phyloP scores from a whole-genome alignment of 1,284 basidiomycete species.

The Moniliella sp. region DNA sequence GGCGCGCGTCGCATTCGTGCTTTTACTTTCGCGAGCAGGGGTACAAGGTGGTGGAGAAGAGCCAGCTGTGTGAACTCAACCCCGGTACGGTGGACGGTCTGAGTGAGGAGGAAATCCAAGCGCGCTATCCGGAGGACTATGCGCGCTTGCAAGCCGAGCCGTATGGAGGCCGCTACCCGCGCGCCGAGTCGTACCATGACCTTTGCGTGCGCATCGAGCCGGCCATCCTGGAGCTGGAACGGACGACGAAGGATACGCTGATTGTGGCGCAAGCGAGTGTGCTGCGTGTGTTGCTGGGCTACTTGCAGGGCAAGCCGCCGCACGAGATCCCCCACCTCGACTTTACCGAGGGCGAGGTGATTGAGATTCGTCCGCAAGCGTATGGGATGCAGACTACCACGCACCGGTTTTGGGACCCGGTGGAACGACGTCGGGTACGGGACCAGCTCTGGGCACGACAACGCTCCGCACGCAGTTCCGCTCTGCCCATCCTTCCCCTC shows the following conservation, averaged over 20 bases:
- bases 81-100: conserved; percentile 63
- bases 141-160: conserved; percentile 74
- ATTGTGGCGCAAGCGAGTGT: conserved; percentile 66
- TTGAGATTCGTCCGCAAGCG: conserved; percentile 27
- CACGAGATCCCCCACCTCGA: conserved; percentile 89
- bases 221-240: conserved; percentile 59
- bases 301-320: conserved; percentile 64
- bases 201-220: conserved; percentile 46
- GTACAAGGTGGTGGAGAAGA: conserved; percentile 60
- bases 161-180: conserved; percentile 53
- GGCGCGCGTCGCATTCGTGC: conserved; percentile 77
- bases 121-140: conserved; percentile 81
- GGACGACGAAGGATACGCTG: conserved; percentile 50
- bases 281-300: conserved; percentile 60
- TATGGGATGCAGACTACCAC: conserved; percentile 26
- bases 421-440: conserved; percentile 13
- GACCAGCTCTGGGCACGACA: conserved; percentile 21
- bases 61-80: conserved; percentile 92
- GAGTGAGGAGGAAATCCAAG: conserved; percentile 68
- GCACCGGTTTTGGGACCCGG: conserved; percentile 26
- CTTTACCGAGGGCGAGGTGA: conserved; percentile 38
- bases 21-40: conserved; percentile 63
- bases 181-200: conserved; percentile 57
- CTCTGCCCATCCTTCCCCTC: too few relatives aligned
- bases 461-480: too few relatives aligned